Evolutionary conservation across 2,329 filamentous ascomycete genomes (phyloP).

Genomic region (Ampelomyces quisqualis): DNA sequence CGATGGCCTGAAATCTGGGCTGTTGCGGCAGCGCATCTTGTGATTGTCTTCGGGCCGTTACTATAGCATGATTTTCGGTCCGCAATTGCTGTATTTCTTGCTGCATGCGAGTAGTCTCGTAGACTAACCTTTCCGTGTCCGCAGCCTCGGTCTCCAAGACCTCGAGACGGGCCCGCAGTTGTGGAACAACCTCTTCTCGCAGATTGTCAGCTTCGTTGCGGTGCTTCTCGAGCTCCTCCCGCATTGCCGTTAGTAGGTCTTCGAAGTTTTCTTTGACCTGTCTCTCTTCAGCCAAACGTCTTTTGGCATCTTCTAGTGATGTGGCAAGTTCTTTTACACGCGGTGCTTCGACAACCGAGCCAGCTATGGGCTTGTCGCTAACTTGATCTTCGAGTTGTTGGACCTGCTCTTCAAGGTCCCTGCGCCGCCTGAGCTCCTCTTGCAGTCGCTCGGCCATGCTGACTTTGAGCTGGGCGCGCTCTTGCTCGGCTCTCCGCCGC

Average conservation of each 20-base stretch:
- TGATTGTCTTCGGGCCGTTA: conserved; percentile 52
- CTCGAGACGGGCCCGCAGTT: conserved; percentile 73
- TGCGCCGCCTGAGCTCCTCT: conserved; percentile 75
- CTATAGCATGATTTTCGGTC: conserved; percentile 63
- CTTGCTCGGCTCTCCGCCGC: conserved; percentile 82
- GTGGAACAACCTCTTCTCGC: conserved; percentile 81
- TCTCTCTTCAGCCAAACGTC: conserved; percentile 80
- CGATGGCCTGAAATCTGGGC: conserved; percentile 60
- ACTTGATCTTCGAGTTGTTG: conserved; percentile 78
- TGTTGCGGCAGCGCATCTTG: conserved; percentile 47
- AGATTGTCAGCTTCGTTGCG: conserved; percentile 90
- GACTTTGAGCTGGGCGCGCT: conserved; percentile 81
- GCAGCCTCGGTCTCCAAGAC: conserved; percentile 74
- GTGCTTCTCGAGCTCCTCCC: conserved; percentile 76
- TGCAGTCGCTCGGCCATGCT: conserved; percentile 84
- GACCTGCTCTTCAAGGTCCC: conserved; percentile 79
- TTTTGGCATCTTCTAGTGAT: conserved; percentile 77
- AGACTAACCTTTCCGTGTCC: conserved; percentile 70
- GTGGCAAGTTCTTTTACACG: conserved; percentile 76
- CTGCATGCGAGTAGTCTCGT: conserved; percentile 81
- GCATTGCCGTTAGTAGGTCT: conserved; percentile 81
- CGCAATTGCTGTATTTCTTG: conserved; percentile 69
- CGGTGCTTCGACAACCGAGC: conserved; percentile 40
- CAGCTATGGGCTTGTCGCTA: conserved; percentile 32
- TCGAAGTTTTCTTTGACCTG: conserved; percentile 91